Evolutionary conservation across 805 yeast genomes (phyloP).

Genomic region (Pichia scutulata): DNA sequence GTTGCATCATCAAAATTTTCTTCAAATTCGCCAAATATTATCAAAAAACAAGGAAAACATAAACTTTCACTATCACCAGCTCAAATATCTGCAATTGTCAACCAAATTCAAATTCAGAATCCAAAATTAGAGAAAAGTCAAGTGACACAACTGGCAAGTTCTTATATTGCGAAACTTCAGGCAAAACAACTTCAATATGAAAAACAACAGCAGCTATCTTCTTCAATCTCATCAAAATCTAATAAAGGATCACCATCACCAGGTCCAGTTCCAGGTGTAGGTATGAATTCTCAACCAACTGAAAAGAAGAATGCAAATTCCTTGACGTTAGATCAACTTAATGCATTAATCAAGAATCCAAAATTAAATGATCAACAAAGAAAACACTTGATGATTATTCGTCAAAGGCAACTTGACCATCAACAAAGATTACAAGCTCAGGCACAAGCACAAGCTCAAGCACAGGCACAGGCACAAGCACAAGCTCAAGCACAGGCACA

Average conservation of each 20-base stretch:
- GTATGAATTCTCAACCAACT: neutral
- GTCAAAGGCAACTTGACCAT: slow-evolving; percentile 24
- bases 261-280: neutral
- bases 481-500: slow-evolving; percentile 7
- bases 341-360: slow-evolving; percentile 26
- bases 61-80: slow-evolving; percentile 42
- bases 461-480: slow-evolving; percentile 10
- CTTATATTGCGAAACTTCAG: slow-evolving; percentile 51
- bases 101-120: slow-evolving; percentile 56
- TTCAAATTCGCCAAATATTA: neutral
- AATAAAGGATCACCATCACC: slow-evolving; percentile 1
- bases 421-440: slow-evolving; percentile 20
- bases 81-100: slow-evolving; percentile 58
- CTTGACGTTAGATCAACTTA: slow-evolving; percentile 22
- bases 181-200: slow-evolving; percentile 19
- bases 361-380: slow-evolving; percentile 38
- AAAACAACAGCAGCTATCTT: slow-evolving; percentile 12
- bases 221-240: slow-evolving; percentile 6
- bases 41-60: slow-evolving; percentile 10
- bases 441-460: slow-evolving; percentile 15
- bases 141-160: slow-evolving; percentile 58
- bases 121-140: slow-evolving; percentile 57
- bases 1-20: slow-evolving; percentile 3
- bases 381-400: slow-evolving; percentile 28
- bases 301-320: slow-evolving; percentile 7